Evolutionary conservation across 2,329 filamentous ascomycete genomes (phyloP).

Genomic region (Dactylellina haptotyla): DNA sequence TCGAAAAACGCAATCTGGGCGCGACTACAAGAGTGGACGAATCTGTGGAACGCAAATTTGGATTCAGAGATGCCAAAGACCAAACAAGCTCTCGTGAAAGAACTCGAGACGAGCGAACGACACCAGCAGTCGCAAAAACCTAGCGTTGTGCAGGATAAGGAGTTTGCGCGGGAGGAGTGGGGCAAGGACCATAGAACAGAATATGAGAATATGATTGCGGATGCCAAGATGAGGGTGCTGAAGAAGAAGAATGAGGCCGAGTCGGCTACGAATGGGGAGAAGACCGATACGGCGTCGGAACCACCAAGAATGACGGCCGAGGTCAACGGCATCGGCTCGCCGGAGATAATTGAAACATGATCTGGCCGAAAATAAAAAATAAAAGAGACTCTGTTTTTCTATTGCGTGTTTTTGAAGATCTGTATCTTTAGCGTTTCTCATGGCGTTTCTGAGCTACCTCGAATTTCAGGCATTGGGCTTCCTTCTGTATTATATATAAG

Average conservation of each 20-base stretch:
- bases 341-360: slow-evolving; percentile 29
- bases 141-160: slow-evolving; percentile 77
- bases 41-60: slow-evolving; percentile 96
- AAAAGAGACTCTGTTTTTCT: too few relatives aligned
- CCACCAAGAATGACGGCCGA: slow-evolving; percentile 7
- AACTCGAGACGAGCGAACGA: slow-evolving; percentile 86
- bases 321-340: slow-evolving; percentile 36
- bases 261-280: background rate
- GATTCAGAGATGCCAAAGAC: slow-evolving; percentile 79
- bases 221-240: slow-evolving; percentile 69
- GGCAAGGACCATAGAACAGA: slow-evolving; percentile 75
- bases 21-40: slow-evolving; percentile 92
- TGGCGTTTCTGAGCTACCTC: too few relatives aligned
- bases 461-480: too few relatives aligned
- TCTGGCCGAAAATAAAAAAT: too few relatives aligned
- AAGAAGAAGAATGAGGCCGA: slow-evolving; percentile 28
- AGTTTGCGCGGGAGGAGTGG: slow-evolving; percentile 85
- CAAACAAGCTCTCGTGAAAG: slow-evolving; percentile 76
- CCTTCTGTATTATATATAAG: too few relatives aligned
- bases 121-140: slow-evolving; percentile 69
- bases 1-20: slow-evolving; percentile 72
- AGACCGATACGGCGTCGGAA: background rate
- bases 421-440: background rate
- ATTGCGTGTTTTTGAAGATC: slow-evolving; percentile 7
- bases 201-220: slow-evolving; percentile 82